Base-by-base conservation (phyloP, 2,329 filamentous ascomycete genomes). In the Coniochaeta sp. region DNA sequence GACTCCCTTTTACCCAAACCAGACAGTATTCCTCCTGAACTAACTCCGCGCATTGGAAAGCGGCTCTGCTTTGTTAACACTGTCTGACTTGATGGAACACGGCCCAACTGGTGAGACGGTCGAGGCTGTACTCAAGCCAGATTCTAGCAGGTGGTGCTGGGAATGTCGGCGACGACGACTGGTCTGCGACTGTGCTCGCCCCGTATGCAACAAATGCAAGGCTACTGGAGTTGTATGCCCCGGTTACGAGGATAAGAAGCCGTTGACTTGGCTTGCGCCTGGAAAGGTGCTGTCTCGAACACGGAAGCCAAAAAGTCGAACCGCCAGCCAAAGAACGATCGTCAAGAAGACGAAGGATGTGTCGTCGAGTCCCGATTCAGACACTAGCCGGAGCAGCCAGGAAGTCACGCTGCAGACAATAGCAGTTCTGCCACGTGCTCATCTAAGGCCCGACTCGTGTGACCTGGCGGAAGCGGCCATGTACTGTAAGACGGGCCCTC, bases 221-320 rank as follows among this genome's bases (percentile, higher is more conserved):
- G 24, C 61, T 12, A 54, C 59, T 7, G 59, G 60, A 33, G 63
- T 67, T 6, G 65, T 64, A 14, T 67, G 65, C 22, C 65, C 64
- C 11, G 65, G 65, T 0, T 67, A 63, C 57, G 61, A 60, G 43
- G 62, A 65, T 58, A 66, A 65, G 59, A 67, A 65, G 57, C 65
- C 65, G 5, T 40, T 67, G 57, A 62, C 56, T 1, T 67, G 65
- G 65, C 58, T 67, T 7, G 62, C 64, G 1, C 64, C 64, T 1
- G 62, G 62, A 33, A 62, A 62, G 28, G 63, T 64, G 8, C 47
- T 62, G 43, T 66, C 63, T 4, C 64, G 64, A 1, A n/a, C 47
- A 1, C 40, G 62, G 11, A 60, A 36, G 59, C 28, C 55, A 34
- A 64, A 60, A 38, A 17, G 22, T 9, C 40, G 24, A 19, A n/a